Conservation (phyloP, 192 early-diverging fungal species). For the Powellomyces hirtus region DNA sequence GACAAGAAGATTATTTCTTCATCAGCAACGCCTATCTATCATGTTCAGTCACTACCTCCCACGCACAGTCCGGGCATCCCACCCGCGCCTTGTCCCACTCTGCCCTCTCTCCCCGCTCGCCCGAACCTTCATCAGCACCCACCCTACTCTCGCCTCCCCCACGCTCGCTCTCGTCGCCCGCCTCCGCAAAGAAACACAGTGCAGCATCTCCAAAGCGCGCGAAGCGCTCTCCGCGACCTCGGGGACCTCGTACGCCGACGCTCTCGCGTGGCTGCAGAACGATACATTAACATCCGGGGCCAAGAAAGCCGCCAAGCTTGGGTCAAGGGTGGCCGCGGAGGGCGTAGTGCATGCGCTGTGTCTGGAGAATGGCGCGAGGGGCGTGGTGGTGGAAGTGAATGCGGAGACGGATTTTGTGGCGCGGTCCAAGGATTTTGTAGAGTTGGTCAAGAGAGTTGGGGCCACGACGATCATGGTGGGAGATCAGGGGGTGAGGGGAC, state of each 20-base stretch:
- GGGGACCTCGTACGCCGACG: constrained; percentile 70
- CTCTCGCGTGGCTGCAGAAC: constrained; percentile 77
- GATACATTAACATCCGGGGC: constrained; percentile 68
- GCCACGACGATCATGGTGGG: not conserved
- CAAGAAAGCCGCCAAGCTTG: constrained; percentile 82
- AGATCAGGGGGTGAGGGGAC: not conserved
- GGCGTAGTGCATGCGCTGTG: constrained; percentile 72
- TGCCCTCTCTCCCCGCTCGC: not conserved
- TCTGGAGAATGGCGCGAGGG: constrained; percentile 39
- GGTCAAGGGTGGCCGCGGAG: constrained; percentile 70
- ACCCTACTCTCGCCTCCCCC: constrained; percentile 3
- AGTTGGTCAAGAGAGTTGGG: constrained; percentile 50
- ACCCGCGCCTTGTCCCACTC: not conserved
- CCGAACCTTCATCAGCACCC: not conserved
- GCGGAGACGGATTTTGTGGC: constrained; percentile 98
- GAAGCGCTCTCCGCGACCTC: constrained; percentile 66
- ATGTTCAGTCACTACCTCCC: too few species aligned
- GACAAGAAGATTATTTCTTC: too few species aligned
- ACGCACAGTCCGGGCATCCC: not conserved
- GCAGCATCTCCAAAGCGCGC: constrained; percentile 80
- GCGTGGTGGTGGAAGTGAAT: constrained; percentile 61
- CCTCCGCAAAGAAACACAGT: constrained; percentile 76
- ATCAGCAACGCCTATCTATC: too few species aligned
- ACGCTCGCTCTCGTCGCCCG: constrained; percentile 46
- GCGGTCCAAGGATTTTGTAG: constrained; percentile 72